Evolutionary conservation across 805 yeast species (phyloP), one percentile per base, ranked within the genome.

Genomic region (Citeromyces matritensis): DNA sequence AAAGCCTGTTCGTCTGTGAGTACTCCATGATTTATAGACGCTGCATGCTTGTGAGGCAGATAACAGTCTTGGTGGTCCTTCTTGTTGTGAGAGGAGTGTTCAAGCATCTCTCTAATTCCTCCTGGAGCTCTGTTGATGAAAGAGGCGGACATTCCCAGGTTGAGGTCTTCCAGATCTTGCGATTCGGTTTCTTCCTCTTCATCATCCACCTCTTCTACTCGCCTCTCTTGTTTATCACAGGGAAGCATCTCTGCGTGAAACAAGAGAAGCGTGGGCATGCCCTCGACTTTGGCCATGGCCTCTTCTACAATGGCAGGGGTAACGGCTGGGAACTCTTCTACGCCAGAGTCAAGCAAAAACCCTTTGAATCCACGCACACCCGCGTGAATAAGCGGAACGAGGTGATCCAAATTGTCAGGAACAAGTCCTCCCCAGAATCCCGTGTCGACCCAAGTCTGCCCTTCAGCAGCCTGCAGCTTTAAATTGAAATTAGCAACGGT

Each of bases 371-470:
- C 97, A 28, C 95, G 63, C 5, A 88, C 95, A 30, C 97, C 97
- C 38, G 81, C 73, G 35, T 73, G 55, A 37, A 85, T 74, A 45
- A 86, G 63, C 0, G 95, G 94, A 14, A 65, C 58, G 40, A 86
- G 60, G 42, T 82, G 74, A 8, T 62, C 55, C 34, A 78, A 47
- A 51, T 86, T 86, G 37, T 63, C 66, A 6, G 97, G 97, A 26
- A 86, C 71, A 37, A 86, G 58, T 1, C 96, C 97, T 32, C 96
- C 97, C 96, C 96, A 88, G 49, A 88, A 85, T 0, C 85, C 96
- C 6, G 80, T 82, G 48, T 86, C 95, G 23, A 82, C 91, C 93
- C 94, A 86, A 35, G 83, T 67, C 52, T 86, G 79, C 33, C 73
- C 78, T 38, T 60, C 52, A 1, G 95, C 93, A 1, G 95, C 95